Evolutionary conservation across 495 filamentous ascomycete species (phyloP).

Genomic region (Aspergillus egyptiacus): DNA sequence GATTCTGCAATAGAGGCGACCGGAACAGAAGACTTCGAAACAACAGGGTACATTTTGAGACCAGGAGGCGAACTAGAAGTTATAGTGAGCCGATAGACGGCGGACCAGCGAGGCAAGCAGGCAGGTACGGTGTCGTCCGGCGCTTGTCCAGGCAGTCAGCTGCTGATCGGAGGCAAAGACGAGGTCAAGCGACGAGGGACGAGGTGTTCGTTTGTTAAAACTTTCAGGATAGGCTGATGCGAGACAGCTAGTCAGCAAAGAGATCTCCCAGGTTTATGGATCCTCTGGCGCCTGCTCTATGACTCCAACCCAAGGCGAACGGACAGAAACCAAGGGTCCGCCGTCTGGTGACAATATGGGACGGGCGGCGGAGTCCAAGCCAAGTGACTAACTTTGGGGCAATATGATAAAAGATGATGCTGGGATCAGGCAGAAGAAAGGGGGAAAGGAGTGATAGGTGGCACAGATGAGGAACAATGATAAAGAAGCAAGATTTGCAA

Average conservation of each 20-base stretch:
- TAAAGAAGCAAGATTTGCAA: constrained; percentile 6
- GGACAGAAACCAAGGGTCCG: constrained; percentile 9
- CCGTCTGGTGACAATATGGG: constrained; percentile 20
- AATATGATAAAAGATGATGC: constrained; percentile 1
- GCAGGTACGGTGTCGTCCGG: constrained; percentile 13
- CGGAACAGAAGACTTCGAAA: constrained; percentile 25
- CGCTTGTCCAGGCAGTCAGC: constrained; percentile 26
- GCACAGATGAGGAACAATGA: constrained; percentile 6
- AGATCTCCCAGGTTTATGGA: constrained; percentile 9
- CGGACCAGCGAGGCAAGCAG: constrained; percentile 23
- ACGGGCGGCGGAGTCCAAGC: constrained; percentile 15
- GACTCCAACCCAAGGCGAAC: constrained; percentile 17
- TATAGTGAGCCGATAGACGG: constrained; percentile 24
- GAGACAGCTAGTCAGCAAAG: constrained; percentile 21
- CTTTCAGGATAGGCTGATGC: constrained; percentile 15
- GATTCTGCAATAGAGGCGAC: constrained; percentile 27
- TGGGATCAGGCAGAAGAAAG: constrained; percentile 12
- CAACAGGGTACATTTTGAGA: constrained; percentile 33
- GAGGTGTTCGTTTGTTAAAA: constrained; percentile 7
- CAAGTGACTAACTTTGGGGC: constrained; percentile 19
- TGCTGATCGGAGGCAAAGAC: constrained; percentile 12
- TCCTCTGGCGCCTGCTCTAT: constrained; percentile 17
- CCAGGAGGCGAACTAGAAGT: constrained; percentile 10
- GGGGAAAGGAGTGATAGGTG: constrained; percentile 4
- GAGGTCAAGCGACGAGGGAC: constrained; percentile 3